Base-by-base conservation (phyloP, 2,329 filamentous ascomycete genomes). In the Pseudogymnoascus pannorum region DNA sequence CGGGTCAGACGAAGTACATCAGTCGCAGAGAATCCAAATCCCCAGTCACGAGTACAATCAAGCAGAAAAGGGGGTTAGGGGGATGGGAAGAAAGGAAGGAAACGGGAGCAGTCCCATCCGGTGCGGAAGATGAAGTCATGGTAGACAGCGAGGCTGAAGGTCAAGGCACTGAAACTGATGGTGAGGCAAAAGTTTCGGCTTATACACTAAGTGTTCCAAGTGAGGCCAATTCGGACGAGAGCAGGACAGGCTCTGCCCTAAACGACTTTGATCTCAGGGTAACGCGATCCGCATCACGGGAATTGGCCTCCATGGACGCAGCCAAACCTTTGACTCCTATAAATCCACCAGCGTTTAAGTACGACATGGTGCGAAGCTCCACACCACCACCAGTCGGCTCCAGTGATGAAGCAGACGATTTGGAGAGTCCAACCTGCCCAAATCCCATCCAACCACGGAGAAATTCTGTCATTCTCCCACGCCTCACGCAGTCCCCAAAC, bases 1-100 rank as follows among this genome's bases (percentile, higher is more conserved):
- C 58, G 36, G 33, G 38, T 26, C 31, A 59, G 31, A 59, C 38
- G 22, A 36, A 9, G 16, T 9, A 44, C 31, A 59, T 44, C 33
- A 59, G 57, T 44, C 57, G 57, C 33, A 59, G 57, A 22, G 57
- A 36, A 44, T 44, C 33, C 16, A 59, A 16, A 9, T 29, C 20
- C 5, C 20, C 57, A 31, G n/a, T 20, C 5, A 44, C 31, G 12
- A 11, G 16, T n/a, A 11, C 48, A 14, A 14, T 12, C 14, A 2
- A 12, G 26, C 9, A 31, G 2, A 26, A 31, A 18, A 31, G 1
- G 9, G 48, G 48, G n/a, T 9, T 33, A 31, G 48, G 48, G 9
- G 26, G 33, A 20, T 54, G 9, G 48, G 8, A 14, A 5, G 48
- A 5, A 11, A 8, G 3, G 26, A 31, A 33, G 8, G 48, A 31